Percentiles rank a stretch among this genome's conserved stretches.
These are phyloP conservation scores for Acidomyces sp. DNA, from an alignment of 495 filamentous ascomycete species.

Conservation along the genomic window DNA sequence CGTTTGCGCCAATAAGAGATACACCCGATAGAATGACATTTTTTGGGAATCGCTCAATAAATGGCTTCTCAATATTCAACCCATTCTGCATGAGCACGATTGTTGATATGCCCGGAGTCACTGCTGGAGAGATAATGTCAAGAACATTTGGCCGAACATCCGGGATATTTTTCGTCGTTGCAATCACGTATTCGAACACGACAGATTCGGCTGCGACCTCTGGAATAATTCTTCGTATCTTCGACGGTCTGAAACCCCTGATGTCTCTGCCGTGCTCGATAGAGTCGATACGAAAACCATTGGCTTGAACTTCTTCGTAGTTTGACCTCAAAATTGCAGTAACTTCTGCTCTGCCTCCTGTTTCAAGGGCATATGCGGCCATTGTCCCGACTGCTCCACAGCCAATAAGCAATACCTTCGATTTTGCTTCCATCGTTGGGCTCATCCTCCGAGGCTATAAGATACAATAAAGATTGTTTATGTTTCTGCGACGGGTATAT, in stretches of 20 bases:
- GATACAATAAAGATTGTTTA: too few species aligned
- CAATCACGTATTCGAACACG: slow-evolving; percentile 46
- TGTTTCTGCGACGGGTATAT: too few species aligned
- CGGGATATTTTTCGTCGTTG: slow-evolving; percentile 46
- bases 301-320: slow-evolving; percentile 19
- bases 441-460: too few species aligned
- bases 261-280: slow-evolving; percentile 27
- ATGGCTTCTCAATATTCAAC: slow-evolving; percentile 47
- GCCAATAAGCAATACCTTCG: slow-evolving; percentile 22
- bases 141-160: slow-evolving; percentile 33
- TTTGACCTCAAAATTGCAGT: slow-evolving; percentile 27
- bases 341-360: slow-evolving; percentile 21
- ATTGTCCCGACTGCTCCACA: slow-evolving; percentile 26
- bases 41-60: slow-evolving; percentile 36
- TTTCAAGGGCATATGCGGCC: slow-evolving; percentile 24
- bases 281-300: slow-evolving; percentile 25
- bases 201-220: slow-evolving; percentile 23
- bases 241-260: slow-evolving; percentile 20
- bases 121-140: slow-evolving; percentile 39
- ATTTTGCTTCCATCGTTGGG: slow-evolving; percentile 2
- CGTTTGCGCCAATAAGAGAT: slow-evolving; percentile 37
- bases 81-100: slow-evolving; percentile 52
- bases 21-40: slow-evolving; percentile 43
- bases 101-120: slow-evolving; percentile 35
- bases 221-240: slow-evolving; percentile 26